These are phyloP conservation scores for Cryptomeria japonica DNA, from an alignment of 75 land plant species.

Conservation along the genomic window DNA sequence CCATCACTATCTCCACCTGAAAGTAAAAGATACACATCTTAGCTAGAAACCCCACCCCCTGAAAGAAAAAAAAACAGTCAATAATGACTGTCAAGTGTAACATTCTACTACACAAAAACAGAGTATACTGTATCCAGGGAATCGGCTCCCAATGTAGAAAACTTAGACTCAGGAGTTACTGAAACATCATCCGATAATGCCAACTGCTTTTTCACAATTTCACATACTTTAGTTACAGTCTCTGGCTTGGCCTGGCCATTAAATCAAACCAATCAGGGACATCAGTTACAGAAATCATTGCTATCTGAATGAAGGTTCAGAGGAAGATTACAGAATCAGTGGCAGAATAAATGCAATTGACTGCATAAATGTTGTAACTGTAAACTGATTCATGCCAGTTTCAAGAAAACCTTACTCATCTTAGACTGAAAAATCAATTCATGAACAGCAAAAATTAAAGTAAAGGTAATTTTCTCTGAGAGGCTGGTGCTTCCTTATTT, in stretches of 20 bases:
- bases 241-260: constrained; percentile 55
- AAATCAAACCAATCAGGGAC: neutral
- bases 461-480: no score
- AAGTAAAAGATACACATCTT: neutral
- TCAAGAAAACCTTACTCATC: no score
- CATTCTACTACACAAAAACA: constrained; percentile 13
- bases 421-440: no score
- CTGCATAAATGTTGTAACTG: no score
- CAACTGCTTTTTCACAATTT: constrained; percentile 64
- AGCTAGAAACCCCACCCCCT: neutral
- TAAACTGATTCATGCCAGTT: no score
- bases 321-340: no score
- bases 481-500: no score
- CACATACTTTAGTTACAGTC: constrained; percentile 51
- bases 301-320: no score
- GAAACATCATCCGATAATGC: constrained; percentile 35
- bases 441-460: no score
- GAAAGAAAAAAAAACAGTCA: neutral
- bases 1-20: constrained; percentile 87
- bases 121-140: constrained; percentile 68
- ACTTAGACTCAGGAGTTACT: constrained; percentile 67
- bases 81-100: neutral
- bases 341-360: no score
- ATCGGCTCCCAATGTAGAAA: constrained; percentile 78
- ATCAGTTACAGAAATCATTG: no score